phyloP scores from a whole-genome alignment of 345 rosid genomes.

The Noccaea caerulescens region DNA sequence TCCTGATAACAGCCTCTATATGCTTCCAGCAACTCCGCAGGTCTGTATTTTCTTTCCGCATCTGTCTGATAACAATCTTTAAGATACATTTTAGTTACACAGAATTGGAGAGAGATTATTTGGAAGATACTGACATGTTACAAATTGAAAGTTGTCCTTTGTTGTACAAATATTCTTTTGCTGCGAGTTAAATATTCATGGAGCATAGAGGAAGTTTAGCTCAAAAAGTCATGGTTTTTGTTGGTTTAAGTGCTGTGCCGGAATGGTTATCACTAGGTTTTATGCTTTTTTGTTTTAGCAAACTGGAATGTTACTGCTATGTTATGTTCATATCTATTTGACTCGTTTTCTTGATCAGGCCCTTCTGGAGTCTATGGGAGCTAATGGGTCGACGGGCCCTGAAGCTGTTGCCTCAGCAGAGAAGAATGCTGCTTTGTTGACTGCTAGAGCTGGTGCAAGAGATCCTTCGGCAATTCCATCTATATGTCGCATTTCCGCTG shows the following conservation, averaged over 20 bases:
- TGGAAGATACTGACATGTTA: slow-evolving; percentile 1
- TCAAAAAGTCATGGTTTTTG: background rate
- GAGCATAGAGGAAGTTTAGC: slow-evolving; percentile 6
- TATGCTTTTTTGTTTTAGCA: background rate
- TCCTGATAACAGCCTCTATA: slow-evolving; percentile 83
- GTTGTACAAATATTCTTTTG: background rate
- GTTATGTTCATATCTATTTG: background rate
- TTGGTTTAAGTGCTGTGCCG: background rate
- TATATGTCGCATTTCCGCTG: slow-evolving; percentile 92
- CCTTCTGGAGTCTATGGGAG: slow-evolving; percentile 83
- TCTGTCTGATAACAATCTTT: background rate
- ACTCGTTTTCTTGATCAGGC: slow-evolving; percentile 55
- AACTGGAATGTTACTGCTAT: background rate
- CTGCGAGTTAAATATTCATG: background rate
- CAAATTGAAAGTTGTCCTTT: background rate
- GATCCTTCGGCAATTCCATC: slow-evolving; percentile 99
- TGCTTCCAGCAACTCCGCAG: slow-evolving; percentile 95
- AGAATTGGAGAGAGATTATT: slow-evolving; percentile 9
- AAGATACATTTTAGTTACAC: background rate
- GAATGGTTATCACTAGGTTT: slow-evolving; percentile 2
- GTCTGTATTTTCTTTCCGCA: slow-evolving; percentile 43
- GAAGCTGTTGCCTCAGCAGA: slow-evolving; percentile 90
- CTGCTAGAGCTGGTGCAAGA: slow-evolving; percentile 98
- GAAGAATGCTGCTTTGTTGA: slow-evolving; percentile 88
- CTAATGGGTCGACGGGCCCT: slow-evolving; percentile 86